A percentile compares a stretch with the other conserved stretches of the same genome.
phyloP scores from a whole-genome alignment of 75 land plant genomes.

The Azolla pinnata region DNA sequence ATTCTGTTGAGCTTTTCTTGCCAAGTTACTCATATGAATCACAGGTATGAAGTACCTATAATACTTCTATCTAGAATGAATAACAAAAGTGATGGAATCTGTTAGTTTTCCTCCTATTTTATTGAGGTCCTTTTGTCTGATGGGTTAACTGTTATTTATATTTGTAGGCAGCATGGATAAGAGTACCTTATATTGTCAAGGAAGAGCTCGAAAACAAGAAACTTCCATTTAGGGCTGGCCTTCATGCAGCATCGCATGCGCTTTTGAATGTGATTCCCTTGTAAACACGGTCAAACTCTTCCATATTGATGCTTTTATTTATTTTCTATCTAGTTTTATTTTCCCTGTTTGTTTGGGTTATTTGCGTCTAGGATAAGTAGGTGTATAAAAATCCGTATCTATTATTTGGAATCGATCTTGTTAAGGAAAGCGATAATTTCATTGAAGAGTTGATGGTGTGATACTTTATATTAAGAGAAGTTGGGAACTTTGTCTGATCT shows the following conservation, averaged over 20 bases:
- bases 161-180: slow-evolving; percentile 87
- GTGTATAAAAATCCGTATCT: too few relatives aligned
- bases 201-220: slow-evolving; percentile 32
- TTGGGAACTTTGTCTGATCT: too few relatives aligned
- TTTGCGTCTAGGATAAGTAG: too few relatives aligned
- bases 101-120: neutral
- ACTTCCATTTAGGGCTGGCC: slow-evolving; percentile 63
- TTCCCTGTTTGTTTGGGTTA: too few relatives aligned
- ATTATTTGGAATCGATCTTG: too few relatives aligned
- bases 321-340: too few relatives aligned
- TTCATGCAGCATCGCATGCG: slow-evolving; percentile 94
- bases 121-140: neutral
- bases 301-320: too few relatives aligned
- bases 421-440: too few relatives aligned
- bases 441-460: too few relatives aligned
- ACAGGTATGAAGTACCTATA: slow-evolving; percentile 71
- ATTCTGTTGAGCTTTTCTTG: slow-evolving; percentile 77
- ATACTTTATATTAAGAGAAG: too few relatives aligned
- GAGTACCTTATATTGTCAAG: slow-evolving; percentile 60
- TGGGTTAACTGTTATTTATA: neutral
- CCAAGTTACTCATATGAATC: slow-evolving; percentile 84
- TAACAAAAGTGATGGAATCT: neutral
- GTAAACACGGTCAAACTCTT: too few relatives aligned
- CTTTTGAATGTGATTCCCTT: slow-evolving; percentile 80
- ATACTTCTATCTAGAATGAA: too few relatives aligned